Evolutionary conservation across 306 rosid genomes (phyloP).

Genomic region (Gastrolobium bilobum): DNA sequence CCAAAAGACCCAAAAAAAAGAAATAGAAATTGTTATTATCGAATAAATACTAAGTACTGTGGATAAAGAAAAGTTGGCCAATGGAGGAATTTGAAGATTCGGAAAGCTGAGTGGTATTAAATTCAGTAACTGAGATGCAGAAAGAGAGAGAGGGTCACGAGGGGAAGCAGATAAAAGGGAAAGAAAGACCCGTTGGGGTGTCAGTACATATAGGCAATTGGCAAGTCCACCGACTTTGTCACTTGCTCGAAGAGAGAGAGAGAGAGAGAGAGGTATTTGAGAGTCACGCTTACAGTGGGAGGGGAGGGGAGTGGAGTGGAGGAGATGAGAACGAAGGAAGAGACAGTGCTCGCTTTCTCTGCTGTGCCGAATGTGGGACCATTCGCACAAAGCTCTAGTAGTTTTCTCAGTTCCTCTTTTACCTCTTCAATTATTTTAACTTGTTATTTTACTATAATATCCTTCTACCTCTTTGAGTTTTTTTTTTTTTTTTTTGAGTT

Average conservation of each 20-base stretch:
- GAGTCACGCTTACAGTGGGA: constrained; percentile 2
- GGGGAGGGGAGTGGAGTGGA: not conserved
- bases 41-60: constrained; percentile 10
- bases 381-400: constrained; percentile 12
- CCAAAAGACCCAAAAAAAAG: constrained; percentile 41
- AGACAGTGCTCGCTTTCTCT: constrained; percentile 77
- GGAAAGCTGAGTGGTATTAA: constrained; percentile 19
- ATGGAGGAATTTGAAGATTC: constrained; percentile 16
- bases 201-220: constrained; percentile 55
- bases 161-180: constrained; percentile 58
- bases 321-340: constrained; percentile 68
- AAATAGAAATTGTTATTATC: constrained; percentile 8
- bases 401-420: not conserved
- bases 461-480: not conserved
- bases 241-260: constrained; percentile 18
- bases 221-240: constrained; percentile 44
- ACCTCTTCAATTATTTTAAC: constrained; percentile 63
- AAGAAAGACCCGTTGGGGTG: constrained; percentile 56
- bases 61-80: constrained; percentile 49
- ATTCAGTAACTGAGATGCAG: constrained; percentile 22
- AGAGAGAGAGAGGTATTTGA: constrained; percentile 10
- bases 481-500: no score
- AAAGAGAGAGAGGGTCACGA: constrained; percentile 57
- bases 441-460: constrained; percentile 50
- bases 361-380: constrained; percentile 69